Evolutionary conservation across 352 stramenopile species (phyloP).

Genomic region (Phytophthora brassicae): DNA sequence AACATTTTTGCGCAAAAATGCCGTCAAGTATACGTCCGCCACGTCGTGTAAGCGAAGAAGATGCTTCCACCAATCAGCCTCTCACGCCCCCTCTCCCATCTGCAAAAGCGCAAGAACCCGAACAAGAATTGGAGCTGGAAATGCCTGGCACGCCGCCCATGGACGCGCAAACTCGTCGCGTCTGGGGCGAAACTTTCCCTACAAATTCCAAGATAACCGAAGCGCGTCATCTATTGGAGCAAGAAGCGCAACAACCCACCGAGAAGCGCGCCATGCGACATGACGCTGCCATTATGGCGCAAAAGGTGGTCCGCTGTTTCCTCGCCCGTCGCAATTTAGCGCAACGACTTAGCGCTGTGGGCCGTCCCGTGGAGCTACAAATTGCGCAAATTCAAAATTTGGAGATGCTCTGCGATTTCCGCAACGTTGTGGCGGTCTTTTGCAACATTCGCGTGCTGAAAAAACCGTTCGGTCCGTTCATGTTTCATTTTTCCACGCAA

Average conservation of each 20-base stretch:
- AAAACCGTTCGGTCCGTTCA: slow-evolving; percentile 84
- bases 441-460: slow-evolving; percentile 86
- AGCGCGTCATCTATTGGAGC: slow-evolving; percentile 23
- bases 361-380: slow-evolving; percentile 62
- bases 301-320: slow-evolving; percentile 45
- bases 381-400: slow-evolving; percentile 48
- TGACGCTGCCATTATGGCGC: slow-evolving; percentile 33
- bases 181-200: slow-evolving; percentile 27
- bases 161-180: slow-evolving; percentile 32
- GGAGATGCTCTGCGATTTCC: slow-evolving; percentile 79
- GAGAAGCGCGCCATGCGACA: slow-evolving; percentile 33
- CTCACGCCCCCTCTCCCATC: slow-evolving; percentile 1
- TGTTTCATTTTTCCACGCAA: slow-evolving; percentile 80
- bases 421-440: slow-evolving; percentile 62
- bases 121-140: slow-evolving; percentile 33
- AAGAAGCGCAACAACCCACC: slow-evolving; percentile 28
- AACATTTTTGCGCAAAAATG: slow-evolving; percentile 8
- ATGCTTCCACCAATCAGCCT: slow-evolving; percentile 7
- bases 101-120: slow-evolving; percentile 14
- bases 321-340: slow-evolving; percentile 35
- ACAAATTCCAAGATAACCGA: slow-evolving; percentile 19
- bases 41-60: slow-evolving; percentile 15
- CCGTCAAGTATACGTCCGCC: slow-evolving; percentile 21
- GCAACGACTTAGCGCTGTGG: slow-evolving; percentile 51
- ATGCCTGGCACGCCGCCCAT: slow-evolving; percentile 75